A percentile compares a stretch with the other conserved stretches of the same genome.
phyloP scores from a whole-genome alignment of 1,284 basidiomycete species.

The Pseudozyma pruni region DNA sequence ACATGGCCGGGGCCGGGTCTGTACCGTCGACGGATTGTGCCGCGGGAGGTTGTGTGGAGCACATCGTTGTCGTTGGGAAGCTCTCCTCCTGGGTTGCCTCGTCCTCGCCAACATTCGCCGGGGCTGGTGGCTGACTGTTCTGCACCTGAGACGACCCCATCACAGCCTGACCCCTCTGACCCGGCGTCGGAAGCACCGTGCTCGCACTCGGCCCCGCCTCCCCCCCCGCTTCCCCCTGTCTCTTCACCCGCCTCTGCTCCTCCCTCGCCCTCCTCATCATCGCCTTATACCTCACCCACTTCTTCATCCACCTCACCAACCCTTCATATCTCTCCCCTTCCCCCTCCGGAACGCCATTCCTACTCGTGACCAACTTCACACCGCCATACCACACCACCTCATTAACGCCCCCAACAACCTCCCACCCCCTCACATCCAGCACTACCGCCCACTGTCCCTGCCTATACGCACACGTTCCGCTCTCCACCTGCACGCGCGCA shows the following conservation, averaged over 20 bases:
- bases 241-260: neutral
- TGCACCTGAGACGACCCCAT: neutral
- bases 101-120: neutral
- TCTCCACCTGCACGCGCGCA: slow-evolving; percentile 5
- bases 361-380: slow-evolving; percentile 27
- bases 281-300: slow-evolving; percentile 20
- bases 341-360: slow-evolving; percentile 11
- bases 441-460: slow-evolving; percentile 20
- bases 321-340: neutral
- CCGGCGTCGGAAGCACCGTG: slow-evolving; percentile 23
- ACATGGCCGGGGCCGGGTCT: slow-evolving; percentile 1
- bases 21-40: neutral
- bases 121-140: neutral
- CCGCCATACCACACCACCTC: slow-evolving; percentile 34
- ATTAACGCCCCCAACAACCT: slow-evolving; percentile 24
- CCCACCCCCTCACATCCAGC: slow-evolving; percentile 31
- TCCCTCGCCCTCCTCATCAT: slow-evolving; percentile 1
- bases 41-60: neutral
- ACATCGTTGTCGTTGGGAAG: neutral
- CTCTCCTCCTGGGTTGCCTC: neutral
- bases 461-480: neutral
- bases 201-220: neutral
- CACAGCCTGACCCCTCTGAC: slow-evolving; percentile 12
- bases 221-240: neutral
- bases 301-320: slow-evolving; percentile 21